A percentile compares a stretch with the other conserved stretches of the same genome.
These are phyloP conservation scores for Trichophyton simii DNA, from an alignment of 2,329 filamentous ascomycete genomes.

Conservation along the genomic window DNA sequence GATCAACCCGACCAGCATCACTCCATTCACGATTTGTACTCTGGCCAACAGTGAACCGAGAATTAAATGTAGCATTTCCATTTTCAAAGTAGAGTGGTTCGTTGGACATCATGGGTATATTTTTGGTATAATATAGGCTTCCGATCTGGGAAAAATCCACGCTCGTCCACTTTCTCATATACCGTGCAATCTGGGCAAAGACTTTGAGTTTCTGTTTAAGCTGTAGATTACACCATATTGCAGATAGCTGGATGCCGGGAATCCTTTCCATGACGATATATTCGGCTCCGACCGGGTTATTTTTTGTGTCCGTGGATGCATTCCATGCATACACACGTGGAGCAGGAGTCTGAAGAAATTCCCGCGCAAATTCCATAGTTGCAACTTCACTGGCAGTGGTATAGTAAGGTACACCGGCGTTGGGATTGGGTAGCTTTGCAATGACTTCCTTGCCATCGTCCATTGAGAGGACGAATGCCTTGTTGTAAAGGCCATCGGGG, in stretches of 20 bases:
- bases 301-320: slow-evolving; percentile 7
- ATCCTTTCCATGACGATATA: slow-evolving; percentile 27
- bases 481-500: slow-evolving; percentile 23
- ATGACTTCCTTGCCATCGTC: slow-evolving; percentile 13
- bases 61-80: slow-evolving; percentile 5
- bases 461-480: slow-evolving; percentile 23
- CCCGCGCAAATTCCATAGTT: slow-evolving; percentile 23
- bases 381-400: slow-evolving; percentile 27
- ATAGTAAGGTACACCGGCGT: slow-evolving; percentile 9
- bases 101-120: not conserved
- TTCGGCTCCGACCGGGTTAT: slow-evolving; percentile 23
- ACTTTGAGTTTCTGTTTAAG: slow-evolving; percentile 14
- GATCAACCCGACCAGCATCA: slow-evolving; percentile 13
- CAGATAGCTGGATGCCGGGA: slow-evolving; percentile 14
- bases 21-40: slow-evolving; percentile 19
- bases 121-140: slow-evolving; percentile 8
- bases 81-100: slow-evolving; percentile 3
- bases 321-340: slow-evolving; percentile 12
- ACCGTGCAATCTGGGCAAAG: slow-evolving; percentile 6
- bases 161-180: slow-evolving; percentile 7
- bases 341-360: slow-evolving; percentile 14
- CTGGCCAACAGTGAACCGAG: slow-evolving; percentile 19
- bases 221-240: slow-evolving; percentile 2
- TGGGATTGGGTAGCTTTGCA: slow-evolving; percentile 14
- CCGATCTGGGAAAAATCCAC: slow-evolving; percentile 5